These are phyloP conservation scores for Claviceps sp. DNA, from an alignment of 2,329 filamentous ascomycete species.

Conservation along the genomic window DNA sequence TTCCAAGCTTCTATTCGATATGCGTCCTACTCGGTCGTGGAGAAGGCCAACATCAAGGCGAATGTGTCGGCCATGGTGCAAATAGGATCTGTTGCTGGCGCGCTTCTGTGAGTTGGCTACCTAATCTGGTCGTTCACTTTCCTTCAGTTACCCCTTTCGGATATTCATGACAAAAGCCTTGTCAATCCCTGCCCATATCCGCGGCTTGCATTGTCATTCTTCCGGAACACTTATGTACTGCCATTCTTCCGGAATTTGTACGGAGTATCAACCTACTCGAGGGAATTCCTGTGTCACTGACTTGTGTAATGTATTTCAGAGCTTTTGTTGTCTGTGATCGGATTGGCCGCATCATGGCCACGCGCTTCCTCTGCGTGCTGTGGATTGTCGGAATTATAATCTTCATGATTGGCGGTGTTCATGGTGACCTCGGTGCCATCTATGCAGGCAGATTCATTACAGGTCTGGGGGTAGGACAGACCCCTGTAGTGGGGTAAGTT, in stretches of 20 bases:
- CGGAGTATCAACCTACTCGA: no score
- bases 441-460: slow-evolving; percentile 55
- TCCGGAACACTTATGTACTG: no score
- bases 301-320: slow-evolving; percentile 23
- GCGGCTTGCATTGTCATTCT: no score
- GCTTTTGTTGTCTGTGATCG: slow-evolving; percentile 46
- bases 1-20: slow-evolving; percentile 49
- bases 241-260: no score
- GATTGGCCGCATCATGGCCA: slow-evolving; percentile 50
- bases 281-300: neutral
- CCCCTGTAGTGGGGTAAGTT: slow-evolving; percentile 44
- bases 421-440: slow-evolving; percentile 41
- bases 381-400: slow-evolving; percentile 47
- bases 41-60: slow-evolving; percentile 54
- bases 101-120: slow-evolving; percentile 33
- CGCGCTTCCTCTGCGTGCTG: slow-evolving; percentile 39
- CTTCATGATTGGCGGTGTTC: slow-evolving; percentile 38
- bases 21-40: slow-evolving; percentile 33
- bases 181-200: no score
- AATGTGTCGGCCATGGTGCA: slow-evolving; percentile 77
- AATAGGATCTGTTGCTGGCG: slow-evolving; percentile 60
- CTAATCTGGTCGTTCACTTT: neutral
- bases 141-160: neutral
- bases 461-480: slow-evolving; percentile 52
- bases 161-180: neutral